phyloP scores from a whole-genome alignment of 306 rosid genomes.

The Medicago lupulina region DNA sequence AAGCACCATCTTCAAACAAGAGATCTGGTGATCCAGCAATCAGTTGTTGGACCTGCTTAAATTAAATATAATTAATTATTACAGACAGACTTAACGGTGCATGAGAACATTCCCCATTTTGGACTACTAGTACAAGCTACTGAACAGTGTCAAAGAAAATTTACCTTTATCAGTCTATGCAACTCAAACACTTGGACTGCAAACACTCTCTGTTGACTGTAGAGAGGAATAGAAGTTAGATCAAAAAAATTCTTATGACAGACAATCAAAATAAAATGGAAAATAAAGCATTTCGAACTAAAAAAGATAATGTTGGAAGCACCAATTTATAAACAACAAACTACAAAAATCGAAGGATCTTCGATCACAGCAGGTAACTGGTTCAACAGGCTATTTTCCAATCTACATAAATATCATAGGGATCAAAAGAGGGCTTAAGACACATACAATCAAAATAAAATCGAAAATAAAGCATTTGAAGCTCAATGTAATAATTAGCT shows the following conservation, averaged over 20 bases:
- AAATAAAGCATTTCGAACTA: slow-evolving; percentile 38
- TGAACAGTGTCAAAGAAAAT: slow-evolving; percentile 40
- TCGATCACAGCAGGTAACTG: slow-evolving; percentile 21
- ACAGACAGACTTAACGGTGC: slow-evolving; percentile 14
- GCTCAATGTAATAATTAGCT: slow-evolving; percentile 22
- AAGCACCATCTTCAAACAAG: slow-evolving; percentile 68
- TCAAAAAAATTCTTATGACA: slow-evolving; percentile 59
- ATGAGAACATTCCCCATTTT: slow-evolving; percentile 34
- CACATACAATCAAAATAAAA: slow-evolving; percentile 39
- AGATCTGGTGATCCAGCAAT: slow-evolving; percentile 91
- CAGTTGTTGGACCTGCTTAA: slow-evolving; percentile 81
- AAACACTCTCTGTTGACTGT: slow-evolving; percentile 85
- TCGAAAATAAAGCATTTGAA: slow-evolving; percentile 41
- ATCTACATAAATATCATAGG: slow-evolving; percentile 10
- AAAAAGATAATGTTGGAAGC: slow-evolving; percentile 27
- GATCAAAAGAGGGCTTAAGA: slow-evolving; percentile 25
- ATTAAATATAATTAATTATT: slow-evolving; percentile 36
- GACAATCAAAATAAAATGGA: slow-evolving; percentile 41
- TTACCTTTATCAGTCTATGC: slow-evolving; percentile 79
- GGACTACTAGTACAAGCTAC: slow-evolving; percentile 34
- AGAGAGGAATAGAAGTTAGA: slow-evolving; percentile 63
- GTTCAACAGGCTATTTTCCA: slow-evolving; percentile 15
- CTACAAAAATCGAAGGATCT: slow-evolving; percentile 29
- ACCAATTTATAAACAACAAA: slow-evolving; percentile 23
- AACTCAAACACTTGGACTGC: slow-evolving; percentile 83